Base-by-base conservation (phyloP, 345 rosid species). In the Corchorus capsularis region DNA sequence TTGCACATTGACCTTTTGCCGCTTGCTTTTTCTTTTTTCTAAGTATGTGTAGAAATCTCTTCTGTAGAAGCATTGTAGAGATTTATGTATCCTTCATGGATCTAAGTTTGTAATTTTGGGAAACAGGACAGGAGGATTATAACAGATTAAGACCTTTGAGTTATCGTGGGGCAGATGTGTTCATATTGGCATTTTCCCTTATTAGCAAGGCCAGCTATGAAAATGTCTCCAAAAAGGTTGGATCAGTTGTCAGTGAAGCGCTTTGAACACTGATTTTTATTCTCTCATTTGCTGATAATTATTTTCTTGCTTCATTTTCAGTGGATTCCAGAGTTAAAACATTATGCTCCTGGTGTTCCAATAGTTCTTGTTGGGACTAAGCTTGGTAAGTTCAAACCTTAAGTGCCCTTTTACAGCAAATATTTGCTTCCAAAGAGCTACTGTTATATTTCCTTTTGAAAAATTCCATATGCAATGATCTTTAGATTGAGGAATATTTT, bases 171-270 rank as follows among this genome's bases (percentile, higher is more conserved):
- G 99, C 98, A 16, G 99, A 93, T 82, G 98, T 95, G 75, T 95
- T 95, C 85, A 89, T 95, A 19, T 90, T 95, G 82, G 97, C 97
- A 15, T 93, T 93, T 84, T 93, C 99, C 77, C 92, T 95, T 68
- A 93, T 95, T 82, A 95, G 98, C 92, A 95, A 93, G 86, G 99
- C 99, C 76, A 96, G 99, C 85, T 93, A 93, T 80, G 99, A 96
- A 84, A 96, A 96, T 77, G 92, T 93, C 53, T 88, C 96, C 77
- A 96, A 96, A 81, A 96, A 96, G 96, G 99, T 93, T 60, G 35
- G 46, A 45, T 72, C 54, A 70, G 57, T 15, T 8, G 41, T 34
- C 55, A 52, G 34, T n/a, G 46, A 63, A 41, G 32, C 35, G 13
- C 22, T 69, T 60, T 39, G 3, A 50, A 34, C 19, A 39, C 8